Conservation (phyloP, 129 eudicot genomes). For the Artemisia argyi region DNA sequence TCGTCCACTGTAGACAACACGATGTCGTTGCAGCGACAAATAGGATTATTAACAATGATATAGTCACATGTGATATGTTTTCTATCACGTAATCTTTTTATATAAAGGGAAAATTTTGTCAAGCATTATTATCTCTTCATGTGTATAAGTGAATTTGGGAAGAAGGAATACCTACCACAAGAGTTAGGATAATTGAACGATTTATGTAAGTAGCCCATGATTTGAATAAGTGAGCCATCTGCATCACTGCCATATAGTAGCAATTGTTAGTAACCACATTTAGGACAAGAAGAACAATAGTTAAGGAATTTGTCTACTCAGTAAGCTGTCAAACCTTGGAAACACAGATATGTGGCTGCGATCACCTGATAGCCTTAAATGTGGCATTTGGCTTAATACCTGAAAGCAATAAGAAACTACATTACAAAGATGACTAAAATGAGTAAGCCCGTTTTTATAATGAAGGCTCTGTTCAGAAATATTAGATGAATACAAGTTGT, state of each 20-base stretch:
- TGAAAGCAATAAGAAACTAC: slow-evolving; percentile 44
- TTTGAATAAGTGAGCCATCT: slow-evolving; percentile 92
- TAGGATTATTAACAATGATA: too few relatives aligned
- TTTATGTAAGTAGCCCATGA: slow-evolving; percentile 84
- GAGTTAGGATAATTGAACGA: slow-evolving; percentile 88
- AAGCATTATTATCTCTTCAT: neutral
- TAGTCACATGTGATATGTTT: neutral
- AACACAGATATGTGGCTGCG: slow-evolving; percentile 90
- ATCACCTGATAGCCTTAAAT: slow-evolving; percentile 89
- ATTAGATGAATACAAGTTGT: too few relatives aligned
- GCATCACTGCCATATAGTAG: slow-evolving; percentile 67
- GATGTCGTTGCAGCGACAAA: too few relatives aligned
- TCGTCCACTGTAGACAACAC: too few relatives aligned
- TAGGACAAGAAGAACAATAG: neutral
- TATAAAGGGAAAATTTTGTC: neutral
- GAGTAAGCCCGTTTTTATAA: too few relatives aligned
- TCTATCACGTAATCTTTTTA: neutral
- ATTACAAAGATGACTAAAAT: neutral
- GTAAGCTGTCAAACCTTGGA: slow-evolving; percentile 61
- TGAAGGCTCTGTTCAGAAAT: too few relatives aligned
- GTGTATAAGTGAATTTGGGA: neutral
- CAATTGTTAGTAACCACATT: slow-evolving; percentile 14
- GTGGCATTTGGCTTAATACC: slow-evolving; percentile 95
- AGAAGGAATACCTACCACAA: slow-evolving; percentile 55
- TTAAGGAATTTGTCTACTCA: neutral